Evolutionary conservation across 2,329 filamentous ascomycete species (phyloP), one percentile per base, ranked within the genome.

Genomic region (Ceratocystis destructans): DNA sequence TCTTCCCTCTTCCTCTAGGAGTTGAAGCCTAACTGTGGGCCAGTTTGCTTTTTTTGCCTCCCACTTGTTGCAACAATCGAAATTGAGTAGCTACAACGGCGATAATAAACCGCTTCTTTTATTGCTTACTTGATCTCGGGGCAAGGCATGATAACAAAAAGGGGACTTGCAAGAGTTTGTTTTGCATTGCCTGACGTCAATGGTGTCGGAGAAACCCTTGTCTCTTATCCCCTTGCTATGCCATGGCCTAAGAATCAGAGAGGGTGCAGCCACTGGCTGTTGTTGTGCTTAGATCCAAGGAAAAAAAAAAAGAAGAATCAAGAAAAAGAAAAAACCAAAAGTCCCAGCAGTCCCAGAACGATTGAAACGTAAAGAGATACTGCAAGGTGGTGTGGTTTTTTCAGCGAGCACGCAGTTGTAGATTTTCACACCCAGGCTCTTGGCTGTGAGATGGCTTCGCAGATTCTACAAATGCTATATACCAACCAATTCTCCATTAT

Each of bases 21-120:
- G 20, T 53, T 53, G 48, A 53, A 53, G 48, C 48, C 48, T 25
- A 53, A 53, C 48, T 53, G 48, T 53, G 48, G 48, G 48, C 48
- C 48, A 5, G 20, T 28, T 53, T 53, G 20, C 46, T 22, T 15
- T 15, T 25, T 53, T 53, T 15, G 48, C 48, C 48, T 53, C 46
- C 48, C 48, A 25, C 48, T 53, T 53, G 8, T 25, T 53, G 10
- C 10, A 41, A 41, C 48, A 53, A 53, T 53, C 20, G 20, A 20
- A 53, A 15, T 25, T 53, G 48, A 53, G 46, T 41, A 41, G 37
- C 37, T 20, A 20, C 3, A 53, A 1, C 37, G 4, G 37, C 37
- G 10, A 25, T 12, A 28, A 25, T 8, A 12, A 25, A 17, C 22
- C 10, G 48, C 48, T 25, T 6, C 48, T 53, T 25, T 25, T 53